A percentile compares a stretch with the other conserved stretches of the same genome.
phyloP scores from a whole-genome alignment of 345 rosid species.

The Gossypium thurberi region DNA sequence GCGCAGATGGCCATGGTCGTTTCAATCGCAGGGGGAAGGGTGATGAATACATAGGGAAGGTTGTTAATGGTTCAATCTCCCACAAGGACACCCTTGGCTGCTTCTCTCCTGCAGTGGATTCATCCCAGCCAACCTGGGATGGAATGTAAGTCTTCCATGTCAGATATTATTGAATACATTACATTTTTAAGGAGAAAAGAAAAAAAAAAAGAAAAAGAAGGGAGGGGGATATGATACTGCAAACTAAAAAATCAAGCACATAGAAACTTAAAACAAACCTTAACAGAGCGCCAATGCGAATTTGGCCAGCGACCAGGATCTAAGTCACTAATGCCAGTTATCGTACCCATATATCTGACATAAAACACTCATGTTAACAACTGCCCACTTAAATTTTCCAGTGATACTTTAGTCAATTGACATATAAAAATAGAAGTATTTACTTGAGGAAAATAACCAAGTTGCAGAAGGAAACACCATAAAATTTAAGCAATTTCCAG shows the following conservation, averaged over 20 bases:
- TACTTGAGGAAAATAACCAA: not conserved
- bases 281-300: slow-evolving; percentile 68
- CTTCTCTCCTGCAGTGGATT: slow-evolving; percentile 98
- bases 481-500: not conserved
- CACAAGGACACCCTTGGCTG: slow-evolving; percentile 96
- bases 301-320: slow-evolving; percentile 69
- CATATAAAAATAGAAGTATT: not conserved
- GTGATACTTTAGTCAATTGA: not conserved
- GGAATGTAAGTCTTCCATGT: not conserved
- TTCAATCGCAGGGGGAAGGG: slow-evolving; percentile 86
- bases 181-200: not conserved
- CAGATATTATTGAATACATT: not conserved
- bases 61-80: slow-evolving; percentile 96
- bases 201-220: not conserved
- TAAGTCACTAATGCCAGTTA: slow-evolving; percentile 65
- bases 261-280: slow-evolving; percentile 28
- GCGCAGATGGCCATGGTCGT: slow-evolving; percentile 92
- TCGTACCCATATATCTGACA: slow-evolving; percentile 62
- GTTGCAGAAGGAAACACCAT: not conserved
- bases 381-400: not conserved
- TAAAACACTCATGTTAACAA: slow-evolving; percentile 6
- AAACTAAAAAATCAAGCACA: not conserved
- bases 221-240: not conserved
- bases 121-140: slow-evolving; percentile 99
- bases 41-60: slow-evolving; percentile 96